phyloP scores from a whole-genome alignment of 2,329 filamentous ascomycete species.

The Penicillium sp. region DNA sequence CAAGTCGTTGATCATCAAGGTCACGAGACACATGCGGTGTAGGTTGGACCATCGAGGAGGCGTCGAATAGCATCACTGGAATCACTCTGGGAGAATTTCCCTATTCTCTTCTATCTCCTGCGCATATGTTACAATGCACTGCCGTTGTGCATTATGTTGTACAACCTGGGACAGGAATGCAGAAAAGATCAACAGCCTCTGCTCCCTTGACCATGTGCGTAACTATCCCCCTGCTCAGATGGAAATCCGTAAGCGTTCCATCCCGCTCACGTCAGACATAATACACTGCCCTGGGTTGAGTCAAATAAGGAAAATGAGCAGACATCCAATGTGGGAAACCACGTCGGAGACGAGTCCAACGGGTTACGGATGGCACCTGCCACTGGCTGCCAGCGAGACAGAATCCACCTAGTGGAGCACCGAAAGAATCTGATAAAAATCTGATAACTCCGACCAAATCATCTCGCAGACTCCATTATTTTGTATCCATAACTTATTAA shows the following conservation, averaged over 20 bases:
- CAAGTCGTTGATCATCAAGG: neutral
- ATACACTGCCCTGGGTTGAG: neutral
- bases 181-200: conserved; percentile 1
- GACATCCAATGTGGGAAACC: neutral
- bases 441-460: conserved; percentile 18
- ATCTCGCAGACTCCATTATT: conserved; percentile 12
- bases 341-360: conserved; percentile 3
- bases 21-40: neutral
- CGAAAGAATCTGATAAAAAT: conserved; percentile 23
- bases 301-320: neutral
- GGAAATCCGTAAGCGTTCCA: neutral
- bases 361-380: conserved; percentile 5
- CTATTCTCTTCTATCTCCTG: neutral
- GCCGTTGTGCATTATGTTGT: neutral
- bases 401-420: conserved; percentile 24
- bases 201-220: neutral
- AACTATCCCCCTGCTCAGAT: neutral
- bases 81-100: too few species aligned
- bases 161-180: neutral
- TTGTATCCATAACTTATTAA: conserved; percentile 21
- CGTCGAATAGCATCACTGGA: neutral
- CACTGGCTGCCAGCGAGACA: neutral
- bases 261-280: conserved; percentile 7
- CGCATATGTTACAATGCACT: neutral
- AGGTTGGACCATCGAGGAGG: neutral